Evolutionary conservation across 208 protist genomes (phyloP).

Genomic region (Wallacemonas rigidus): DNA sequence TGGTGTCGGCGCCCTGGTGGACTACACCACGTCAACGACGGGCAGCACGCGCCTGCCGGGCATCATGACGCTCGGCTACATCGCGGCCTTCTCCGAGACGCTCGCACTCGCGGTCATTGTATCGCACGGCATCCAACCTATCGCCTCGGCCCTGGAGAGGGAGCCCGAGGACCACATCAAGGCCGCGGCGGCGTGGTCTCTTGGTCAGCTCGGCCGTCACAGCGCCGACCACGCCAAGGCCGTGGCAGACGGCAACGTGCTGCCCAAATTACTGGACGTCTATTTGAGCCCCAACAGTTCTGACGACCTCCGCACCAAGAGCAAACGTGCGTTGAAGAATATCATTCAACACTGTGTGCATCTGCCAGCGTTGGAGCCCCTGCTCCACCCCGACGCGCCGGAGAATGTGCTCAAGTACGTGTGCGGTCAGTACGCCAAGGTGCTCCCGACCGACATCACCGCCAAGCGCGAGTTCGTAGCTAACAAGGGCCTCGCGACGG

Average conservation of each 20-base stretch:
- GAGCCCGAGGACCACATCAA: slow-evolving; percentile 96
- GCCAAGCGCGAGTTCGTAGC: slow-evolving; percentile 97
- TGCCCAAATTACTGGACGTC: slow-evolving; percentile 92
- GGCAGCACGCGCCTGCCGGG: slow-evolving; percentile 94
- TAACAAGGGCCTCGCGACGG: slow-evolving; percentile 90
- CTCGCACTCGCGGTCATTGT: slow-evolving; percentile 97
- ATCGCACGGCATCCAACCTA: slow-evolving; percentile 90
- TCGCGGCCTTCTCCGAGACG: slow-evolving; percentile 97
- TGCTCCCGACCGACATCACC: slow-evolving; percentile 97
- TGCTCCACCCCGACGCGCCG: slow-evolving; percentile 94
- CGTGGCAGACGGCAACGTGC: slow-evolving; percentile 95
- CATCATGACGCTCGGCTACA: slow-evolving; percentile 99
- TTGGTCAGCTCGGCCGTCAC: slow-evolving; percentile 97
- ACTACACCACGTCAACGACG: slow-evolving; percentile 94
- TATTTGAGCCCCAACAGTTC: slow-evolving; percentile 89
- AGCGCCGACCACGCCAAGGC: slow-evolving; percentile 97
- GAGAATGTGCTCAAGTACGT: slow-evolving; percentile 97
- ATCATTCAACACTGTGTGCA: slow-evolving; percentile 97
- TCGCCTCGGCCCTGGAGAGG: slow-evolving; percentile 91
- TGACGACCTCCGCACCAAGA: slow-evolving; percentile 96
- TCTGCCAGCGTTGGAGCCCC: slow-evolving; percentile 95
- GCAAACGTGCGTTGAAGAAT: slow-evolving; percentile 95
- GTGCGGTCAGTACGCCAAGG: slow-evolving; percentile 98
- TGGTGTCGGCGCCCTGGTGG: slow-evolving; percentile 97
- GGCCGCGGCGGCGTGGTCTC: slow-evolving; percentile 92